Evolutionary conservation across 2,329 filamentous ascomycete genomes (phyloP).

Genomic region (Diaporthe vexans): DNA sequence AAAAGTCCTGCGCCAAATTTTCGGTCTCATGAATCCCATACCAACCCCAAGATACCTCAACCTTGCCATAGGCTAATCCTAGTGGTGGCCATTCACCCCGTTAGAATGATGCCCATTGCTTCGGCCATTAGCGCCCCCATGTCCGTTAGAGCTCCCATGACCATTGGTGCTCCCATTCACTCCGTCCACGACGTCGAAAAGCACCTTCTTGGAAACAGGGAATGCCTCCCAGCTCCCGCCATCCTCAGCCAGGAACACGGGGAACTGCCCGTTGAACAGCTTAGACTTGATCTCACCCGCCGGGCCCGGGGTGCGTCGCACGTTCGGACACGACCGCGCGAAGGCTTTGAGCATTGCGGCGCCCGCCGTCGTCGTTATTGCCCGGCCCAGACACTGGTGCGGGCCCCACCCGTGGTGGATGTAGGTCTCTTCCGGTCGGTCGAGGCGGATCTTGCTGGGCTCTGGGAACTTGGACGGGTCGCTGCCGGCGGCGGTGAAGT

Average conservation of each 20-base stretch:
- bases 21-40: no score
- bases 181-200: background rate
- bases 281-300: background rate
- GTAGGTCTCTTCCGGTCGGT: background rate
- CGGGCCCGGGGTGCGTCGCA: background rate
- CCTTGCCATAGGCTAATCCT: no score
- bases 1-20: no score
- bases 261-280: conserved; percentile 2
- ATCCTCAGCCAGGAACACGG: conserved; percentile 6
- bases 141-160: background rate
- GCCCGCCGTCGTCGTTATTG: background rate
- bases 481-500: background rate
- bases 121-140: background rate
- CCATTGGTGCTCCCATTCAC: background rate
- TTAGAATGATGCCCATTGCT: no score
- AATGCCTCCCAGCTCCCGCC: background rate
- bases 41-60: no score
- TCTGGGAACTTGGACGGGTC: conserved; percentile 13
- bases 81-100: no score
- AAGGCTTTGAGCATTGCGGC: conserved; percentile 12
- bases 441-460: background rate
- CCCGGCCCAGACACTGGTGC: conserved; percentile 11
- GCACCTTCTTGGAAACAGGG: background rate
- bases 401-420: conserved; percentile 19
- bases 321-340: conserved; percentile 14